Conservation (phyloP, 805 yeast genomes). For the Yarrowia keelungensis region DNA sequence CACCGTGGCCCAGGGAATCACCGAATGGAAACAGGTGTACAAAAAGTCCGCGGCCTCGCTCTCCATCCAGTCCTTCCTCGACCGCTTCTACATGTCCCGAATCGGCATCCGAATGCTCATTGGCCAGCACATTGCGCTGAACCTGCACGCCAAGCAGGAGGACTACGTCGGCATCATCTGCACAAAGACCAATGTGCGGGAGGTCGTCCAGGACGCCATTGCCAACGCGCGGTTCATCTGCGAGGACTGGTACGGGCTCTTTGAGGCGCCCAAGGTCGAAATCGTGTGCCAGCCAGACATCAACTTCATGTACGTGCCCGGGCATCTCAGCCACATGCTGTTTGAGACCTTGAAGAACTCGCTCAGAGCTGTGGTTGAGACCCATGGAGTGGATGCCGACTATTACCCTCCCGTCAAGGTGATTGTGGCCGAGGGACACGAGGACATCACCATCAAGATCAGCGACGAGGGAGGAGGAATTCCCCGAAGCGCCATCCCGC, state of each 20-base stretch:
- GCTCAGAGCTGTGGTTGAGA: conserved; percentile 86
- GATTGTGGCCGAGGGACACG: conserved; percentile 86
- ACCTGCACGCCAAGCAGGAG: conserved; percentile 61
- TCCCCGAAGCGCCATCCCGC: conserved; percentile 79
- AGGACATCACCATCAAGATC: conserved; percentile 88
- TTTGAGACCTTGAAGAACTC: conserved; percentile 89
- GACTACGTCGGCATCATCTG: conserved; percentile 91
- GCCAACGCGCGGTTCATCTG: conserved; percentile 91
- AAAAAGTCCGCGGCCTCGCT: conserved; percentile 63
- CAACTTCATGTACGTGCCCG: conserved; percentile 90
- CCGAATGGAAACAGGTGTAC: conserved; percentile 77
- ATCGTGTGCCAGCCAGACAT: conserved; percentile 78
- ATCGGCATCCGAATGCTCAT: conserved; percentile 92
- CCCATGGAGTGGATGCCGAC: conserved; percentile 69
- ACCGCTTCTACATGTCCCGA: conserved; percentile 86
- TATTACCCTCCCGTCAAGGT: conserved; percentile 84
- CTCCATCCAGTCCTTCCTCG: conserved; percentile 80
- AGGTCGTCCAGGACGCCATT: conserved; percentile 84
- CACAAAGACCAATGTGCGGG: conserved; percentile 80
- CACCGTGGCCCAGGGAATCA: conserved; percentile 90
- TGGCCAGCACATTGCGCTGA: conserved; percentile 91
- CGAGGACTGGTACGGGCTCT: conserved; percentile 86
- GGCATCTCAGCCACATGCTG: conserved; percentile 88
- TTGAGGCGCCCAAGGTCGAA: conserved; percentile 84
- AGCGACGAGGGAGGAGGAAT: conserved; percentile 96